These are phyloP conservation scores for Quaeritorhiza haematococci DNA, from an alignment of 371 early-diverging fungal species.

Conservation along the genomic window DNA sequence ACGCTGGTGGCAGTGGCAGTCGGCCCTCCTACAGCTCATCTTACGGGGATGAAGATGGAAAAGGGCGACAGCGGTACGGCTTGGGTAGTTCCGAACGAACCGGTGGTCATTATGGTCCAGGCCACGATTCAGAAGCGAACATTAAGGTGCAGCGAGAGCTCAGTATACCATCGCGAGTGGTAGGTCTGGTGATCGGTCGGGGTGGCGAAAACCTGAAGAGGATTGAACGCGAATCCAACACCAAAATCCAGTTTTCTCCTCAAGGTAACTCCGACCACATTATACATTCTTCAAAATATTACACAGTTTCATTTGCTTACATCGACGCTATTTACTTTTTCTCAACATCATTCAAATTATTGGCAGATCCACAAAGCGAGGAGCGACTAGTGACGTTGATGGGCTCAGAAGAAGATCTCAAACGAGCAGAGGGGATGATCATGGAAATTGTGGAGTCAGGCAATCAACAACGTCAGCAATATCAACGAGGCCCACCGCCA, in stretches of 20 bases:
- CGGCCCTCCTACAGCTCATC: too few relatives aligned
- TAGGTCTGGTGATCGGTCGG: slow-evolving; percentile 81
- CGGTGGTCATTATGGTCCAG: background rate
- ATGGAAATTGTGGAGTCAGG: slow-evolving; percentile 15
- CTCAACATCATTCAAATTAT: background rate
- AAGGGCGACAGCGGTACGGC: background rate
- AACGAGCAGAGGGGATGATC: slow-evolving; percentile 60
- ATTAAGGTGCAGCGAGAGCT: background rate
- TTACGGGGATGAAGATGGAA: background rate
- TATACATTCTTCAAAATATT: slow-evolving; percentile 1
- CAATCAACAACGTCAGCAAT: background rate
- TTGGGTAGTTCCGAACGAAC: background rate
- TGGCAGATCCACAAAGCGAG: slow-evolving; percentile 9
- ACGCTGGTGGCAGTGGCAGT: too few relatives aligned
- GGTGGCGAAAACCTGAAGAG: slow-evolving; percentile 76
- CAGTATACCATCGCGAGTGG: slow-evolving; percentile 18
- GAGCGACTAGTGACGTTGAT: slow-evolving; percentile 62
- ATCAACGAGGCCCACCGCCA: background rate
- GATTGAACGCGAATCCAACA: slow-evolving; percentile 64
- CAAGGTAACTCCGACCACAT: slow-evolving; percentile 10
- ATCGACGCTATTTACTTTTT: background rate
- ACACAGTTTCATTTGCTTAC: slow-evolving; percentile 7
- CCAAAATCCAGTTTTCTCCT: slow-evolving; percentile 66
- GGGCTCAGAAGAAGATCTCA: slow-evolving; percentile 58
- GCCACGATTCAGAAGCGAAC: background rate